A percentile compares a stretch with the other conserved stretches of the same genome.
Conservation (phyloP, 2,329 filamentous ascomycete genomes). For the Ceratocystiopsis sp. region DNA sequence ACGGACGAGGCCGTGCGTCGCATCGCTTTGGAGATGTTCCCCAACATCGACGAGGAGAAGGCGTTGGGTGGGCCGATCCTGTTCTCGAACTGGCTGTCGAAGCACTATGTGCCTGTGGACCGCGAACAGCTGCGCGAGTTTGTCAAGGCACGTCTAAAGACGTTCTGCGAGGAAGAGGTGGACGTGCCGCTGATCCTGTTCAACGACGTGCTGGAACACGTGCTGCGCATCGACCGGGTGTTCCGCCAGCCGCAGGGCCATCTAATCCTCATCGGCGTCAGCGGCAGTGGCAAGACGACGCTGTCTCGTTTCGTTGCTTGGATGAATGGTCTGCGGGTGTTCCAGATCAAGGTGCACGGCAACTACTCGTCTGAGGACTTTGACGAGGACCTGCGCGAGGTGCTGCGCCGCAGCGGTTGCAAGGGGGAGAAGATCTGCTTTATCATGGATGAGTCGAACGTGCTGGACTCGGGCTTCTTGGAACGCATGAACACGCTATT, state of each 20-base stretch:
- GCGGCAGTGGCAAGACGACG: constrained; percentile 96
- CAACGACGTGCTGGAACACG: constrained; percentile 96
- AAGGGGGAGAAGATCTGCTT: constrained; percentile 99
- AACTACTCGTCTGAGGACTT: constrained; percentile 98
- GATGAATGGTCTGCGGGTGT: constrained; percentile 99
- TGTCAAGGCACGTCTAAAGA: constrained; percentile 89
- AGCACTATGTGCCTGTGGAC: constrained; percentile 94
- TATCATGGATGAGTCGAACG: constrained; percentile 99
- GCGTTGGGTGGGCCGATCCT: constrained; percentile 85
- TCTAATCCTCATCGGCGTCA: constrained; percentile 95
- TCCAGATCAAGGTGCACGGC: constrained; percentile 99
- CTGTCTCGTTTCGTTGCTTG: constrained; percentile 95
- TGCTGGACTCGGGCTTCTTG: constrained; percentile 93
- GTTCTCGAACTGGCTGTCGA: constrained; percentile 98
- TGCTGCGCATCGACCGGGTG: constrained; percentile 92
- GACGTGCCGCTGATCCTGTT: constrained; percentile 98
- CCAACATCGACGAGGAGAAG: constrained; percentile 79
- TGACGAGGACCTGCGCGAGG: constrained; percentile 88
- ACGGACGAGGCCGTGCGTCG: constrained; percentile 75
- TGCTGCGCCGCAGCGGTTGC: constrained; percentile 83
- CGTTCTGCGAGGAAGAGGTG: constrained; percentile 98
- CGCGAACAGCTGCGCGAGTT: constrained; percentile 91
- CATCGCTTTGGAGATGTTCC: constrained; percentile 84
- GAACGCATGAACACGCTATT: constrained; percentile 98
- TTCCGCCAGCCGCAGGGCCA: constrained; percentile 97